phyloP scores from a whole-genome alignment of 768 basidiomycete species.

The Boletus reticuloceps region DNA sequence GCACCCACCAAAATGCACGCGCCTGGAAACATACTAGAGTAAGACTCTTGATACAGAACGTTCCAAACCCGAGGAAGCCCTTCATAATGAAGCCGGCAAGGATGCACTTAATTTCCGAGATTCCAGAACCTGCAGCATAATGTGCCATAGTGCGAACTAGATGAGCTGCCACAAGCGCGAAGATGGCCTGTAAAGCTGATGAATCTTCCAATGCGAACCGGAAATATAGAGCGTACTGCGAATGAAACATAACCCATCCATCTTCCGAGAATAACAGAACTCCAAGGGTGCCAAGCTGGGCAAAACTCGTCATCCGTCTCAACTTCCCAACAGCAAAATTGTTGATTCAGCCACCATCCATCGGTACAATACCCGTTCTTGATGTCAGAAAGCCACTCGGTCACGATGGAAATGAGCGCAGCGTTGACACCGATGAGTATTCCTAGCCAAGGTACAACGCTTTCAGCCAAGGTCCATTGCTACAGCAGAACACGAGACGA shows the following conservation, averaged over 20 bases:
- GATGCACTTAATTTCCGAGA: constrained; percentile 98
- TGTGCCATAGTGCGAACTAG: constrained; percentile 86
- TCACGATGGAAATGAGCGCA: constrained; percentile 92
- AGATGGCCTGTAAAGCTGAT: constrained; percentile 52
- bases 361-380: constrained; percentile 97
- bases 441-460: constrained; percentile 44
- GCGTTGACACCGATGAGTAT: constrained; percentile 90
- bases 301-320: constrained; percentile 81
- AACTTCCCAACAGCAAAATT: constrained; percentile 98
- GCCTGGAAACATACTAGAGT: constrained; percentile 64
- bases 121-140: constrained; percentile 97
- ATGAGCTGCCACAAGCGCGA: constrained; percentile 86
- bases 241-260: constrained; percentile 88
- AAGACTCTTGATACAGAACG: constrained; percentile 91
- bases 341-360: constrained; percentile 98
- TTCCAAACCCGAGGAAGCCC: constrained; percentile 86
- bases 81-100: constrained; percentile 97
- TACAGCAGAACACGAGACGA: constrained; percentile 32
- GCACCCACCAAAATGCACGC: neutral
- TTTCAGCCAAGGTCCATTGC: constrained; percentile 1
- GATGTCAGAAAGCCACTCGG: constrained; percentile 96
- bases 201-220: neutral
- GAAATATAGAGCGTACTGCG: constrained; percentile 58
- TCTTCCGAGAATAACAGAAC: constrained; percentile 61
- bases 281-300: constrained; percentile 92